Evolutionary conservation across 495 filamentous ascomycete genomes (phyloP), one percentile per base, ranked within the genome.

Genomic region (Patellaria atrata): DNA sequence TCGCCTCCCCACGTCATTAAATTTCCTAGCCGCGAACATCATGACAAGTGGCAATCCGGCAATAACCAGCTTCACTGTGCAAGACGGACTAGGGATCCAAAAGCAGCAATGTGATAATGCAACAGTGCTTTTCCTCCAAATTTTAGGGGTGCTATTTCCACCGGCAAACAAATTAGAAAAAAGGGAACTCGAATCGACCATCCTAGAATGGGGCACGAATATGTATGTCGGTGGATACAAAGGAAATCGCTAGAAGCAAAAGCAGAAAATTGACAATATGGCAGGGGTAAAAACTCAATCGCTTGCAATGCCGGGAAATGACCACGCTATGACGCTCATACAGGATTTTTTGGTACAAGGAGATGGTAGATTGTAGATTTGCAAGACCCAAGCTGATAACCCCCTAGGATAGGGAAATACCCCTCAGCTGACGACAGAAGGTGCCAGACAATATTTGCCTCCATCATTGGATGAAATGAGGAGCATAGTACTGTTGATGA

Each of bases 271-370:
- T 31, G 39, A 43, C 38, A 41, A 44, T 48, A 40, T 44, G 12
- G 45, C 40, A 41, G 23, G 40, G 27, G 37, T 35, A 33, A 9
- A 45, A 49, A 47, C 34, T 35, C 5, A 44, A 38, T 37, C 46
- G 46, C 46, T 50, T 33, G 46, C 36, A 50, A 50, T 50, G 46
- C 46, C 31, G 38, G 38, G 28, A 46, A 34, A 51, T 44, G 27
- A 41, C 48, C 37, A 55, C 41, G 50, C 50, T 51, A 52, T 53
- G 53, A 53, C 45, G 47, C 50, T 51, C 48, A 38, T 50, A 48
- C 43, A 54, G 34, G 40, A 39, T 45, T 30, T 39, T 41, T 46
- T 48, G 37, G 40, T 48, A 48, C 45, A 44, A 48, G 13, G 45
- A 48, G 30, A 41, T 14, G n/a, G n/a, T 14, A 14, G 25, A n/a